Base-by-base conservation (phyloP, 176 grass and related monocot species). In the Urochloa ruziziensis region DNA sequence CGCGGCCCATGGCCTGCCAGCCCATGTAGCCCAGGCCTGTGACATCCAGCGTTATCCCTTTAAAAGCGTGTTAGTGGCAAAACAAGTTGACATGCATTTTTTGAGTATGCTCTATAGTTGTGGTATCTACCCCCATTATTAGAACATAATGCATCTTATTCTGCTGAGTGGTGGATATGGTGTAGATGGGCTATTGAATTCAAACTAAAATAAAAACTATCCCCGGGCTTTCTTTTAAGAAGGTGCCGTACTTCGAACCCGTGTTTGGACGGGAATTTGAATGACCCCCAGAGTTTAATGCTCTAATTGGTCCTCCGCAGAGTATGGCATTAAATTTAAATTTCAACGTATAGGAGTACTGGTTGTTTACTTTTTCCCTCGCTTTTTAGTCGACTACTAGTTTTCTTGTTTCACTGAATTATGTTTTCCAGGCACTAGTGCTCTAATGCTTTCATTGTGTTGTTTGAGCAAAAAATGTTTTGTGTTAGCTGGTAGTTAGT, bases 351-450 rank as follows among this genome's bases (percentile, higher is more conserved):
- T 72, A 79, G 47, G 36, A 46, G 39, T 35, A 16, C 33, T 35
- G 40, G 18, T 70, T 46, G 67, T 28, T 46, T 46, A 46, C 59
- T 40, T 63, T 72, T 32, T 71, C 73, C 27, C 25, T 56, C 10
- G 39, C 39, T 8, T 40, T 40, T 75, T 73, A 42, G n/a, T 58
- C 14, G 27, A 27, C 21, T 81, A 15, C 36, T 60, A 35, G 57
- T 84, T 84, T 17, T 18, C 11, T 75, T 56, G 73, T 75, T 52
- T 65, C 6, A 15, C 44, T 67, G 34, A 40, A 32, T 67, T 63
- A 53, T 29, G 11, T 49, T 71, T 80, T 70, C 71, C 17, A 25
- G 24, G 47, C 43, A 47, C 44, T 47, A 47, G 35, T 59, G 17
- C 48, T 52, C 14, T 68, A 30, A 32, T 56, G 65, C 14, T 6